Evolutionary conservation across 768 basidiomycete species (phyloP).

Genomic region (Amanita brunnescens): DNA sequence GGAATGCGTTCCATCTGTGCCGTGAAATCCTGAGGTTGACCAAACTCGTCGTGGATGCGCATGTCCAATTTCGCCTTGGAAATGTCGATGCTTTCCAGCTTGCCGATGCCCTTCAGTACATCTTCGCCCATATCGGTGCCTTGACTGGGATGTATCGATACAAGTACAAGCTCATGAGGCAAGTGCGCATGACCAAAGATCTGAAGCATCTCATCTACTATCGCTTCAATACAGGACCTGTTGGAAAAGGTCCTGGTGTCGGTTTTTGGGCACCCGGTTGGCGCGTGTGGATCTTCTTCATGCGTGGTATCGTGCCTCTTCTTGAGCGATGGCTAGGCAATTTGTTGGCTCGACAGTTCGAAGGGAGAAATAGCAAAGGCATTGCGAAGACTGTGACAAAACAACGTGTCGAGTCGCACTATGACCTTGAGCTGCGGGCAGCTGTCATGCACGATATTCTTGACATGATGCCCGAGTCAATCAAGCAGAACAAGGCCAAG

Average conservation of each 20-base stretch:
- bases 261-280: constrained; percentile 99
- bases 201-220: constrained; percentile 97
- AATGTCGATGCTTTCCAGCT: constrained; percentile 99
- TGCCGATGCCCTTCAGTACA: constrained; percentile 96
- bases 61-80: constrained; percentile 96
- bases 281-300: constrained; percentile 99
- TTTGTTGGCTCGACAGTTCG: constrained; percentile 94
- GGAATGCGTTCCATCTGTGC: constrained; percentile 97
- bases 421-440: constrained; percentile 92
- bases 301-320: constrained; percentile 96
- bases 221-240: constrained; percentile 98
- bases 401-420: constrained; percentile 98
- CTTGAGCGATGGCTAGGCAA: constrained; percentile 98
- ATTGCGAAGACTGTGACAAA: constrained; percentile 98
- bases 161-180: constrained; percentile 99
- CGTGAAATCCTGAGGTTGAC: constrained; percentile 97
- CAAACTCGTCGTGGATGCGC: constrained; percentile 97
- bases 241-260: constrained; percentile 97
- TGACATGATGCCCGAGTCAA: constrained; percentile 99
- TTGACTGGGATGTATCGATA: constrained; percentile 99
- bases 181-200: constrained; percentile 99
- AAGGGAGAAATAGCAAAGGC: constrained; percentile 94
- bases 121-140: constrained; percentile 95
- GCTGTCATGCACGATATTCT: constrained; percentile 99
- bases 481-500: constrained; percentile 99